phyloP scores from a whole-genome alignment of 2,329 filamentous ascomycete species.

The Neonectria sp. region DNA sequence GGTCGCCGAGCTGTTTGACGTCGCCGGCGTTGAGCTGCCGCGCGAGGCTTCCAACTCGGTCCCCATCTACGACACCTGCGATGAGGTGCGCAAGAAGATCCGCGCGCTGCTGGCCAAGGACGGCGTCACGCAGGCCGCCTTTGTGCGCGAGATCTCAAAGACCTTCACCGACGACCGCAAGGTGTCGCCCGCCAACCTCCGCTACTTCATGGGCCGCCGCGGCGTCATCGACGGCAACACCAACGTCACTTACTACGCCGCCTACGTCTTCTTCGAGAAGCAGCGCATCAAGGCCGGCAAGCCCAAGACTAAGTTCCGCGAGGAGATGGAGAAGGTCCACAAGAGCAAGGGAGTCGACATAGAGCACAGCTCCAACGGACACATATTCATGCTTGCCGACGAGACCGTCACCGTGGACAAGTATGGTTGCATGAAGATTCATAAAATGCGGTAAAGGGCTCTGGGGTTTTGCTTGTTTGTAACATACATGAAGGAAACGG shows the following conservation, averaged over 20 bases:
- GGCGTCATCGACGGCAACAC: slow-evolving; percentile 65
- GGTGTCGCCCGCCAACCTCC: slow-evolving; percentile 61
- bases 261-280: slow-evolving; percentile 74
- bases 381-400: slow-evolving; percentile 20
- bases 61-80: slow-evolving; percentile 69
- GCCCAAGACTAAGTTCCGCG: slow-evolving; percentile 65
- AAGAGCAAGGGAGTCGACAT: slow-evolving; percentile 44
- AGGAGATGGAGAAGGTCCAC: slow-evolving; percentile 64
- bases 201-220: slow-evolving; percentile 65
- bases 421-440: slow-evolving; percentile 40
- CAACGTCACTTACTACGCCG: slow-evolving; percentile 65
- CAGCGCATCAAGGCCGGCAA: slow-evolving; percentile 65
- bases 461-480: not conserved
- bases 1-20: slow-evolving; percentile 54
- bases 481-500: not conserved
- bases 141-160: slow-evolving; percentile 64
- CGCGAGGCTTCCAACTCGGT: slow-evolving; percentile 64
- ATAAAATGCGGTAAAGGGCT: slow-evolving; percentile 1
- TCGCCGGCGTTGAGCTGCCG: slow-evolving; percentile 59
- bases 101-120: slow-evolving; percentile 60
- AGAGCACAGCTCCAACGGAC: slow-evolving; percentile 34
- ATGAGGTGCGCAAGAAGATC: slow-evolving; percentile 72
- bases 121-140: slow-evolving; percentile 65
- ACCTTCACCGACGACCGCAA: slow-evolving; percentile 55
- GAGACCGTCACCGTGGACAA: slow-evolving; percentile 34